These are phyloP conservation scores for Cladosporium sp. DNA, from an alignment of 2,329 filamentous ascomycete genomes.

Conservation along the genomic window DNA sequence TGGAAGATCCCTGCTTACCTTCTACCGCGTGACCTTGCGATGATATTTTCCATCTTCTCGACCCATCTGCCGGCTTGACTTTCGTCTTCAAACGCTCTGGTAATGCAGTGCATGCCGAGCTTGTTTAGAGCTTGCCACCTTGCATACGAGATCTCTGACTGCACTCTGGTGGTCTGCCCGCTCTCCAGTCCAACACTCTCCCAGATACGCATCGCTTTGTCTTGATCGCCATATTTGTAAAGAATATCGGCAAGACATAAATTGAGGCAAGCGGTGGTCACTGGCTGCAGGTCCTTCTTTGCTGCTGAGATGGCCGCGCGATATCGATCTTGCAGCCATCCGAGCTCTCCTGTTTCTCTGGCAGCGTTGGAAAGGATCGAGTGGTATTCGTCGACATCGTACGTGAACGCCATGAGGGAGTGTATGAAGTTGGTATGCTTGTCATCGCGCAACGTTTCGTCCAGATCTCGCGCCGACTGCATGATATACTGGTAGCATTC, in stretches of 20 bases:
- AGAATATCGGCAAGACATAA: not conserved
- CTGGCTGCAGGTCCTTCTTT: slow-evolving; percentile 4
- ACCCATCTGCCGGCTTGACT: not conserved
- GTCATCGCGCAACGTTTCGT: not conserved
- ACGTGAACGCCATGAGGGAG: slow-evolving; percentile 7
- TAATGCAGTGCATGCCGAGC: slow-evolving; percentile 9
- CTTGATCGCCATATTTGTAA: slow-evolving; percentile 1
- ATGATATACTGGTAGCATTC: slow-evolving; percentile 7
- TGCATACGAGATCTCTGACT: slow-evolving; percentile 4
- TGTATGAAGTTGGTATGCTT: slow-evolving; percentile 8
- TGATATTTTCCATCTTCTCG: not conserved
- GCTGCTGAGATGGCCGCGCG: slow-evolving; percentile 8
- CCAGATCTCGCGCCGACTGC: slow-evolving; percentile 4
- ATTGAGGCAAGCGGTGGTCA: slow-evolving; percentile 1
- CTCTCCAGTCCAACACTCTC: slow-evolving; percentile 2
- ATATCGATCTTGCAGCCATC: slow-evolving; percentile 21
- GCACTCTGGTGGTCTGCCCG: not conserved
- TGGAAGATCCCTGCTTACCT: not conserved
- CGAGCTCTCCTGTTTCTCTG: slow-evolving; percentile 18
- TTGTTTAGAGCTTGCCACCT: not conserved
- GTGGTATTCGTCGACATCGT: slow-evolving; percentile 4
- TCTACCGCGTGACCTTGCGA: not conserved
- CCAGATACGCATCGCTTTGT: slow-evolving; percentile 2
- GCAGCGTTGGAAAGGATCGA: slow-evolving; percentile 14
- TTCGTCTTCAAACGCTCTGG: slow-evolving; percentile 2